Conservation (phyloP, 768 basidiomycete genomes). For the Leccinum olivaceopallidum region DNA sequence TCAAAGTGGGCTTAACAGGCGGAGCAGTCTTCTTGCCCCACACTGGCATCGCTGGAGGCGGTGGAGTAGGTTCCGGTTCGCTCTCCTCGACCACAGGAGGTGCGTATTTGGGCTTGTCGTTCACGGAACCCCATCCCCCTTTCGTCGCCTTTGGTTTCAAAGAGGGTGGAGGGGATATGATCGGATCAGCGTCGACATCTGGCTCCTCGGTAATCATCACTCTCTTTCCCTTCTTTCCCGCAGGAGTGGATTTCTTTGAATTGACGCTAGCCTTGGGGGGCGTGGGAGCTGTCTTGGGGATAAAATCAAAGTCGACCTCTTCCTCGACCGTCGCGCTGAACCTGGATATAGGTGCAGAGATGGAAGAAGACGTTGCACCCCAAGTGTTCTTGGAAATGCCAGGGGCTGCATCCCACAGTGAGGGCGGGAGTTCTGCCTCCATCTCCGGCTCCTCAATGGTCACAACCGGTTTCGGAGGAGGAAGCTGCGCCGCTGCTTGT, state of each 20-base stretch:
- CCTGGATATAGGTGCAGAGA: slow-evolving; percentile 8
- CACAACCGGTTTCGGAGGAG: slow-evolving; percentile 15
- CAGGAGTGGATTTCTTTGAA: slow-evolving; percentile 14
- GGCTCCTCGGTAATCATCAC: slow-evolving; percentile 30
- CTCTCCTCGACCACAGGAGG: slow-evolving; percentile 12
- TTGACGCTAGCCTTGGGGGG: slow-evolving; percentile 6
- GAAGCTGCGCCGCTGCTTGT: slow-evolving; percentile 13
- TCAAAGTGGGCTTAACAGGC: background rate
- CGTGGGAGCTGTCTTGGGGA: background rate
- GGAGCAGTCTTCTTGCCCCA: slow-evolving; percentile 18
- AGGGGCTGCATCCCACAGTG: slow-evolving; percentile 21
- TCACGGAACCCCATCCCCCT: slow-evolving; percentile 23
- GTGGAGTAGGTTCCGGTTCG: slow-evolving; percentile 9
- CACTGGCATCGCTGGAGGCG: slow-evolving; percentile 4
- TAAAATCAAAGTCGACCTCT: slow-evolving; percentile 5
- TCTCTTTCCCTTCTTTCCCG: slow-evolving; percentile 25
- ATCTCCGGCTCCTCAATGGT: slow-evolving; percentile 20
- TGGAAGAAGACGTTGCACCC: slow-evolving; percentile 7
- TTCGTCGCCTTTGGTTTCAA: slow-evolving; percentile 16
- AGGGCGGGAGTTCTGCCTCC: slow-evolving; percentile 25
- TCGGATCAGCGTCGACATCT: slow-evolving; percentile 28
- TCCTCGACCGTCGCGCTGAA: slow-evolving; percentile 8
- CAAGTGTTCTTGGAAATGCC: slow-evolving; percentile 13
- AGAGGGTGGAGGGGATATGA: slow-evolving; percentile 14
- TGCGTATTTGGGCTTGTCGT: slow-evolving; percentile 22